Evolutionary conservation across 1,284 basidiomycete species (phyloP), one percentile per base, ranked within the genome.

Genomic region (Malassezia slooffiae): DNA sequence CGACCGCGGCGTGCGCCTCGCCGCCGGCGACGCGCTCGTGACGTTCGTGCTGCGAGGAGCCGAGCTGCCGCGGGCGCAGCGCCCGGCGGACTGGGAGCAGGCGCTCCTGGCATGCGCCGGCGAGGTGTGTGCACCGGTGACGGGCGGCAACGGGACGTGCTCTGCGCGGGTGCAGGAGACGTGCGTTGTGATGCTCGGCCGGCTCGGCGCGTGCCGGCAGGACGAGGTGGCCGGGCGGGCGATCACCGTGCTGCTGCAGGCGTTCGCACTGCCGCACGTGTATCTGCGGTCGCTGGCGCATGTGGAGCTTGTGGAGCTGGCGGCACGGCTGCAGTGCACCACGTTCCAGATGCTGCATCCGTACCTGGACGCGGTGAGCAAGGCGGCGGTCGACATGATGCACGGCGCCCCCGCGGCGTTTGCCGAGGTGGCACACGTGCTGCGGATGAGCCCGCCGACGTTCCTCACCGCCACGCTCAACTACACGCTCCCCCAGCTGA

Each of bases 391-490:
- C 3, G 57, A 59, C 24, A 52, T 53, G 34, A 56, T 59, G 41
- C 50, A 47, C 40, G 49, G 54, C n/a, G 57, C 55, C 39, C 59
- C 60, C 21, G 49, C 53, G 21, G 53, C 63, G 2, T 55, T 62
- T 41, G 48, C 46, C 16, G 60, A 62, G 36, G 48, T 60, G 13
- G 41, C 63, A 21, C 52, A 49, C 29, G 38, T 69, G 32, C 54
- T 61, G 39, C 56, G 57, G 36, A 59, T 65, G 57, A 55, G 54
- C 20, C 53, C 54, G 30, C 49, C 50, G 40, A 58, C 55, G 7
- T 69, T 69, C 43, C 48, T 69, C 41, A 59, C 57, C 21, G 41
- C 55, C 8, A 67, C 65, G 8, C 53, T 64, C n/a, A 41, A 53
- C 19, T 57, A 53, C 24, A 66, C 60, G 5, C 38, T 69, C 7